Evolutionary conservation across 805 yeast genomes (phyloP), one percentile per base, ranked within the genome.

Genomic region (Ogataea methanolica): DNA sequence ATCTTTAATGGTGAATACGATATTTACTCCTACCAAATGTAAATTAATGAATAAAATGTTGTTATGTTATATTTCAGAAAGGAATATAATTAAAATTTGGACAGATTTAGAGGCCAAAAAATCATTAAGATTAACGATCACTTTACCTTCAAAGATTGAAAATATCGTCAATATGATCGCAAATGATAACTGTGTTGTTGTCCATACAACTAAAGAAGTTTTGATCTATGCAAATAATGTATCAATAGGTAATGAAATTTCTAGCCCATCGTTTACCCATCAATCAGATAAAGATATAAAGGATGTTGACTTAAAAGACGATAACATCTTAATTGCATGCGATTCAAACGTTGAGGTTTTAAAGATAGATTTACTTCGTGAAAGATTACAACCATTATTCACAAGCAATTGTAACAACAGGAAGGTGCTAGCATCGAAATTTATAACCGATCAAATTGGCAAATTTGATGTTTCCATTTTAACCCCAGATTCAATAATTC

Each of bases 381-480:
- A 46, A 7, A 46, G 44, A 19, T 41, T 60, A 5, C 43, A 44
- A 16, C 55, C 56, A 15, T 33, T 49, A 4, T 50, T 52, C 26
- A 45, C 57, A 8, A 43, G 55, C n/a, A 51, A 48, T 31, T 49
- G 52, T 39, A 36, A 46, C 21, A 43, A 49, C 23, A 50, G 31
- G 11, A 9, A 50, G 8, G 46, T 61, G 16, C 39, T 54, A 6
- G 38, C 48, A 5, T 46, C 63, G 11, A 56, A 52, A 35, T 63
- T 61, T 38, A 43, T 58, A 4, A 42, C 40, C 6, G 49, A 44
- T 31, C 42, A 36, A 6, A 33, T n/a, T 19, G 19, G 36, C 5
- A 46, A 48, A 23, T 57, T 50, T 33, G 59, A 58, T 47, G 46
- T 62, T 40, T 57, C 54, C 1, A 54, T 63, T 26, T 46, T 63